These are phyloP conservation scores for Grifola frondosa DNA, from an alignment of 1,284 basidiomycete genomes.

Conservation along the genomic window DNA sequence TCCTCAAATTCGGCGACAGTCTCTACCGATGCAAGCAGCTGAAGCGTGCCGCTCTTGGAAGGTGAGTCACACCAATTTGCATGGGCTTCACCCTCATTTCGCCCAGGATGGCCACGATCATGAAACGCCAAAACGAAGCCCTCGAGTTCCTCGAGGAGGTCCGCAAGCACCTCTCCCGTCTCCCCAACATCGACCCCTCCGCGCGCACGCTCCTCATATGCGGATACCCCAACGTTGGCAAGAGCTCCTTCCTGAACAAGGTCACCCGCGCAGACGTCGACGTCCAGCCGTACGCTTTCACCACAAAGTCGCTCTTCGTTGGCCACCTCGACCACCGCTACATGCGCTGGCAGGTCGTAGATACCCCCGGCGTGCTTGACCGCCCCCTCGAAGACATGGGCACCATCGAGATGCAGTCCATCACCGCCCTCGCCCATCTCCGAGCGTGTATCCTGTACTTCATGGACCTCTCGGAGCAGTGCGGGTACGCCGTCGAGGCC, in stretches of 20 bases:
- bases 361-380: constrained; percentile 90
- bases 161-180: constrained; percentile 94
- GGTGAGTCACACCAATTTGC: constrained; percentile 47
- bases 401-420: constrained; percentile 99
- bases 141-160: constrained; percentile 97
- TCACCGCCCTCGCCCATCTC: constrained; percentile 92
- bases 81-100: neutral
- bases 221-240: constrained; percentile 97
- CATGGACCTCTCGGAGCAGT: constrained; percentile 96
- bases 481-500: constrained; percentile 92
- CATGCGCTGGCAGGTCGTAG: constrained; percentile 96
- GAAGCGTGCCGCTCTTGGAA: constrained; percentile 91
- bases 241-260: constrained; percentile 98
- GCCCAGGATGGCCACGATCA: constrained; percentile 90
- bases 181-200: constrained; percentile 93
- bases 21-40: constrained; percentile 96
- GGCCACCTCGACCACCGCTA: constrained; percentile 98
- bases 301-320: constrained; percentile 94
- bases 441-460: constrained; percentile 93
- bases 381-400: constrained; percentile 98
- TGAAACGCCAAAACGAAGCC: constrained; percentile 95
- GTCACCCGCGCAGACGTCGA: constrained; percentile 96
- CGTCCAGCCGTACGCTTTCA: constrained; percentile 97
- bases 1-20: constrained; percentile 95
- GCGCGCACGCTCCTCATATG: constrained; percentile 96